Evolutionary conservation across 2,329 filamentous ascomycete species (phyloP).

Genomic region (Zalaria obscura): DNA sequence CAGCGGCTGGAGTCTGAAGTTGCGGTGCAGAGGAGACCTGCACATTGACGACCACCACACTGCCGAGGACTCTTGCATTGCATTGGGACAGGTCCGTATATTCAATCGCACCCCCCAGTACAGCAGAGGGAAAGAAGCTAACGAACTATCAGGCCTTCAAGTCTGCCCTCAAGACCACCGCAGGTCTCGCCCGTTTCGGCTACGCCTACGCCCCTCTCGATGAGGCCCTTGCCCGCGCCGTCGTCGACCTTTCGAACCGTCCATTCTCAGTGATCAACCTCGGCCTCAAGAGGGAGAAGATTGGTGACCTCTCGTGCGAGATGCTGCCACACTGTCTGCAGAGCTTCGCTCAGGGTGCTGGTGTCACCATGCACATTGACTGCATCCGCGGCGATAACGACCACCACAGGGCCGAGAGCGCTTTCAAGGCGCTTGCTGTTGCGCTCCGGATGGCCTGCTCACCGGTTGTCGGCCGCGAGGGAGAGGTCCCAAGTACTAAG

Average conservation of each 20-base stretch:
- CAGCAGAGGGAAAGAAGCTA: background rate
- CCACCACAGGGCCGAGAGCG: conserved; percentile 90
- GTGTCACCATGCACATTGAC: conserved; percentile 90
- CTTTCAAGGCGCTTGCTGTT: conserved; percentile 90
- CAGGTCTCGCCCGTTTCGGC: conserved; percentile 80
- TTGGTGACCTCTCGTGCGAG: conserved; percentile 84
- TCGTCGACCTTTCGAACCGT: conserved; percentile 88
- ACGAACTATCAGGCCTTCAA: conserved; percentile 49
- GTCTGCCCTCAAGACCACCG: conserved; percentile 58
- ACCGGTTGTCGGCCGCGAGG: conserved; percentile 64
- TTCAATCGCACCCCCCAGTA: background rate
- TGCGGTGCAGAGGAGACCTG: conserved; percentile 76
- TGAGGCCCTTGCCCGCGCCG: conserved; percentile 83
- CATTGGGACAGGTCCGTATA: conserved; percentile 47
- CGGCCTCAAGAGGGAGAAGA: conserved; percentile 77
- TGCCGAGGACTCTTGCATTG: conserved; percentile 86
- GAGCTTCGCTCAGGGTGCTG: conserved; percentile 82
- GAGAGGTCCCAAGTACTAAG: conserved; percentile 92
- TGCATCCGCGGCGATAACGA: conserved; percentile 84
- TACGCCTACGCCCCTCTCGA: conserved; percentile 87
- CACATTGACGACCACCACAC: conserved; percentile 99
- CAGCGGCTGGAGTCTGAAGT: conserved; percentile 76
- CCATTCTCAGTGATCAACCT: conserved; percentile 75
- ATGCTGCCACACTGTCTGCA: conserved; percentile 95
- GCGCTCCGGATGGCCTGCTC: conserved; percentile 67